phyloP scores from a whole-genome alignment of 2,329 filamentous ascomycete species.

The Fusarium odoratissimum region DNA sequence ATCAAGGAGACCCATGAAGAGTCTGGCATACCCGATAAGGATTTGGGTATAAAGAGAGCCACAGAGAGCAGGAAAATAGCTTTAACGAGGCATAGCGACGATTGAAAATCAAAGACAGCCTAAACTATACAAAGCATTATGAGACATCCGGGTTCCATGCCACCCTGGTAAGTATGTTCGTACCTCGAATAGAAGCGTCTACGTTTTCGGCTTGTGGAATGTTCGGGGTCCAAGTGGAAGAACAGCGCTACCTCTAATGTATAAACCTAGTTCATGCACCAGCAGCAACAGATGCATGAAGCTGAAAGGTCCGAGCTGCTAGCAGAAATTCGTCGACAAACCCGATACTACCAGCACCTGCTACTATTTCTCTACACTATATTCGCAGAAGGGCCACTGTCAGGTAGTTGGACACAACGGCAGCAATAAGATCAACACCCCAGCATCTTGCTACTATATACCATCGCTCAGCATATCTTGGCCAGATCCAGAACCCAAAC shows the following conservation, averaged over 20 bases:
- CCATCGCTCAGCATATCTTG: fast-evolving
- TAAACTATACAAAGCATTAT: neutral
- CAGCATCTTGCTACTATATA: neutral
- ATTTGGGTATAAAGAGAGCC: neutral
- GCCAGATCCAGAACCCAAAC: neutral
- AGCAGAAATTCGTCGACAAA: neutral
- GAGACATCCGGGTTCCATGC: neutral
- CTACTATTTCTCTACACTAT: neutral
- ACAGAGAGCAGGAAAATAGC: too few species aligned
- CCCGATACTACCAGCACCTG: too few species aligned
- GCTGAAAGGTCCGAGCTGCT: fast-evolving
- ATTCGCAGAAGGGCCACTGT: fast-evolving
- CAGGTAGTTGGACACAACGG: neutral
- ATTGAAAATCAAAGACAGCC: neutral
- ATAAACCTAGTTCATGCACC: neutral
- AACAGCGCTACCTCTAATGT: neutral
- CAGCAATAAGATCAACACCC: neutral
- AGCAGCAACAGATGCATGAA: neutral
- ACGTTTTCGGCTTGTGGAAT: fast-evolving
- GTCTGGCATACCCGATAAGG: fast-evolving
- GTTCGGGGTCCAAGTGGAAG: neutral
- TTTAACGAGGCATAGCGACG: too few species aligned
- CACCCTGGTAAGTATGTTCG: neutral
- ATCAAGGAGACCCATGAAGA: fast-evolving
- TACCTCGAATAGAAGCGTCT: neutral